Evolutionary conservation across 768 basidiomycete genomes (phyloP).

Genomic region (Cyathus striatus): DNA sequence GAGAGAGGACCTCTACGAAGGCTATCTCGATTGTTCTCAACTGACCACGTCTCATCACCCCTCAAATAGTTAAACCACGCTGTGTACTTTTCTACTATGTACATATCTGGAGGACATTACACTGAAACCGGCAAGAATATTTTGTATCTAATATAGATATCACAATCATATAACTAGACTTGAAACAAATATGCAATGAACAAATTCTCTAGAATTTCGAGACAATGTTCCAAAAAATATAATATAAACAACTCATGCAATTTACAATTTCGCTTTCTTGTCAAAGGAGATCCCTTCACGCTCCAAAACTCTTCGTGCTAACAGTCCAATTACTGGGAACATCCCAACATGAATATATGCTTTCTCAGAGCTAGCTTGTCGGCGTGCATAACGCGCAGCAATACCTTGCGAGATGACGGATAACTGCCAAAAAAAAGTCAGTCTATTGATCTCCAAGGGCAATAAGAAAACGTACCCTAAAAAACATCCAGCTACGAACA

Average conservation of each 20-base stretch:
- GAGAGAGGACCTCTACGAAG: too few relatives aligned
- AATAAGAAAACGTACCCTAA: conserved; percentile 47
- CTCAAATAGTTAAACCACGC: too few relatives aligned
- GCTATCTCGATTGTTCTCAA: too few relatives aligned
- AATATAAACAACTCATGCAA: neutral
- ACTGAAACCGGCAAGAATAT: too few relatives aligned
- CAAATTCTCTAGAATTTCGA: too few relatives aligned
- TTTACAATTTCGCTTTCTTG: conserved; percentile 25
- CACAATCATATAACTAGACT: too few relatives aligned
- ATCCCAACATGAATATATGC: conserved; percentile 41
- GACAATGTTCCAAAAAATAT: too few relatives aligned
- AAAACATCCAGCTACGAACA: conserved; percentile 82
- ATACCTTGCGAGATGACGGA: conserved; percentile 88
- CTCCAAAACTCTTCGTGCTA: conserved; percentile 58
- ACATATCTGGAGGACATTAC: too few relatives aligned
- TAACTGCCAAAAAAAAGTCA: conserved; percentile 34
- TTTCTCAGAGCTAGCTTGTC: conserved; percentile 85
- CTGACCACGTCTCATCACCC: too few relatives aligned
- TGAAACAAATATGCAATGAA: too few relatives aligned
- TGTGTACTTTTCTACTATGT: too few relatives aligned
- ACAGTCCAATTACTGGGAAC: conserved; percentile 59
- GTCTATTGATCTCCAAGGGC: neutral
- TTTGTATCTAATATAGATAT: too few relatives aligned
- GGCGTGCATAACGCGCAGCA: conserved; percentile 76
- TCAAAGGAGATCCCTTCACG: conserved; percentile 37